These are phyloP conservation scores for Pyrenochaeta sp. DNA, from an alignment of 2,329 filamentous ascomycete genomes.

Conservation along the genomic window DNA sequence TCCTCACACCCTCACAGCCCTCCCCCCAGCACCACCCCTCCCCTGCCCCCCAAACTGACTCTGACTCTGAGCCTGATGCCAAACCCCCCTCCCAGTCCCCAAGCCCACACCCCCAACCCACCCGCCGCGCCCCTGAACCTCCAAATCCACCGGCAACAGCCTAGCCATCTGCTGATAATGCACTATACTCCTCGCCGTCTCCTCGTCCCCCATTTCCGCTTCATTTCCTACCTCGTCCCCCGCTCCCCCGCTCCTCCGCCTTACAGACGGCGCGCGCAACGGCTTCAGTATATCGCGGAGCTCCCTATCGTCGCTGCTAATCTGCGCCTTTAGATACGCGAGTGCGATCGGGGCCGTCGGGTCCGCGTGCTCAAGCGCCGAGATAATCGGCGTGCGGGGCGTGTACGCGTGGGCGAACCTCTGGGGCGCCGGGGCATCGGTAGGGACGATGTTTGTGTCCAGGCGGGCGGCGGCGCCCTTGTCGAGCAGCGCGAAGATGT, in stretches of 20 bases:
- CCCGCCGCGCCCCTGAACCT: too few relatives aligned
- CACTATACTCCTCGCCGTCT: slow-evolving; percentile 15
- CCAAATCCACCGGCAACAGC: slow-evolving; percentile 34
- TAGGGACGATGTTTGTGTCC: slow-evolving; percentile 68
- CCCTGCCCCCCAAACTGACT: too few relatives aligned
- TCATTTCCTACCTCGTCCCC: slow-evolving; percentile 14
- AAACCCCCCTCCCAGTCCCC: too few relatives aligned
- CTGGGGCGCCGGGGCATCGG: slow-evolving; percentile 65
- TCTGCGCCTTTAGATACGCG: slow-evolving; percentile 83
- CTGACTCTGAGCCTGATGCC: too few relatives aligned
- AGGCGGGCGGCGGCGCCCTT: slow-evolving; percentile 74
- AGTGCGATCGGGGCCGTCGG: slow-evolving; percentile 51
- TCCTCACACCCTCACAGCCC: too few relatives aligned
- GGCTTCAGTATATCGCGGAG: slow-evolving; percentile 73
- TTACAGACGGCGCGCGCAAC: slow-evolving; percentile 11
- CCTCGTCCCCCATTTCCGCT: too few relatives aligned
- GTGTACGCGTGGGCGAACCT: slow-evolving; percentile 74
- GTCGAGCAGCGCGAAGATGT: slow-evolving; percentile 78
- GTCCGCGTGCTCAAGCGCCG: slow-evolving; percentile 60
- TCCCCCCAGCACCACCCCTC: too few relatives aligned
- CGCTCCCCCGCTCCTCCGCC: not conserved
- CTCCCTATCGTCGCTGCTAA: slow-evolving; percentile 76
- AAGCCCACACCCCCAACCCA: too few relatives aligned
- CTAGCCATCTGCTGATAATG: slow-evolving; percentile 39
- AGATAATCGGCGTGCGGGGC: slow-evolving; percentile 81